Evolutionary conservation across 495 filamentous ascomycete genomes (phyloP).

Genomic region (Trichoderma orchidacearum): DNA sequence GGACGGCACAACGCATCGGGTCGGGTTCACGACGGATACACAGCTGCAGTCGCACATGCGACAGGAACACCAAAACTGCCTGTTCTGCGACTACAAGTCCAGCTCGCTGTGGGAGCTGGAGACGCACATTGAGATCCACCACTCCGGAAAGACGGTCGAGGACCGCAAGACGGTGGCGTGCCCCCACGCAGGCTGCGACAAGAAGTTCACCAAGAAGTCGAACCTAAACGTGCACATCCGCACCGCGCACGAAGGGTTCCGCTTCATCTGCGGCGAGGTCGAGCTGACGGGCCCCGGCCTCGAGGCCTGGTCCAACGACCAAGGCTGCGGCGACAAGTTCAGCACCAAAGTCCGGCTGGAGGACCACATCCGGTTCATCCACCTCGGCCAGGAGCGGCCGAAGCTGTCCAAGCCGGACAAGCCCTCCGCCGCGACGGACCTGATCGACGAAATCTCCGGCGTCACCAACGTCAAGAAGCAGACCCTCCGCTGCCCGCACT

Average conservation of each 20-base stretch:
- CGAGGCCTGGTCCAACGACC: conserved; percentile 45
- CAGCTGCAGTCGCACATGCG: conserved; percentile 60
- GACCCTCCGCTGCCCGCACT: conserved; percentile 44
- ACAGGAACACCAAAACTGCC: conserved; percentile 57
- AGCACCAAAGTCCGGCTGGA: conserved; percentile 60
- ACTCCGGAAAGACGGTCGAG: conserved; percentile 46
- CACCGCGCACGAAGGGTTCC: conserved; percentile 54
- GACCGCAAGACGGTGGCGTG: conserved; percentile 52
- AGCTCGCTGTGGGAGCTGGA: conserved; percentile 46
- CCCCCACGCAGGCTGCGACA: conserved; percentile 47
- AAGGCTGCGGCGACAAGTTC: conserved; percentile 58
- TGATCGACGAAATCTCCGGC: conserved; percentile 41
- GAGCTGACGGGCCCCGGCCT: conserved; percentile 43
- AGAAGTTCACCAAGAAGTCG: conserved; percentile 60
- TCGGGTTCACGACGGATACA: conserved; percentile 57
- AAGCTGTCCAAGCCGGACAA: conserved; percentile 13
- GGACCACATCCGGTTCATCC: conserved; percentile 65
- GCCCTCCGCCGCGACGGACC: conserved; percentile 15
- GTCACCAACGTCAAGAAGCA: conserved; percentile 41
- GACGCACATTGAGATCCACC: conserved; percentile 55
- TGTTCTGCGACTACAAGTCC: conserved; percentile 53
- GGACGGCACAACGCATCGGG: conserved; percentile 12
- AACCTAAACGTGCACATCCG: conserved; percentile 71
- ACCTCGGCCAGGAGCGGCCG: conserved; percentile 44
- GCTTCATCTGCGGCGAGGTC: conserved; percentile 63